Percentiles rank a stretch among this genome's conserved stretches.
Conservation (phyloP, 1,284 basidiomycete species). For the Ustilago trichophora region DNA sequence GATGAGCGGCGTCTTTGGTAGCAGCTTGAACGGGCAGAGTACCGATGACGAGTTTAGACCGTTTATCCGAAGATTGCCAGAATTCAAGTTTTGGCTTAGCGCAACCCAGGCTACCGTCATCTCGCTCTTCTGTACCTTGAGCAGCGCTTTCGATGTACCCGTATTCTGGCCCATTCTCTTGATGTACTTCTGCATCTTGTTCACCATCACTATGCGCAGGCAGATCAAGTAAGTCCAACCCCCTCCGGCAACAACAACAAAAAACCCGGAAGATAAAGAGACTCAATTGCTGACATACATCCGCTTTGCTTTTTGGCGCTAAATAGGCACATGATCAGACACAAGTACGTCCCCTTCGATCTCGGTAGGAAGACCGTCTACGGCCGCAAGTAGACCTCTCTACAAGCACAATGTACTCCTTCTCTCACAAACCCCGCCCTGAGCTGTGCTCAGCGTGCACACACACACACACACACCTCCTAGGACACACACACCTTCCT, state of each 20-base stretch:
- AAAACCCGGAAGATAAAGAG: no score
- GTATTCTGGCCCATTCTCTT: constrained; percentile 98
- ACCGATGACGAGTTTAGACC: constrained; percentile 70
- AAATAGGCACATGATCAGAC: constrained; percentile 95
- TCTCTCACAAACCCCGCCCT: neutral
- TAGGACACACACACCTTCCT: no score
- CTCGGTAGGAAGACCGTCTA: constrained; percentile 78
- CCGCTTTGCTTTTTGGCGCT: constrained; percentile 1
- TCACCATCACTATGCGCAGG: constrained; percentile 67
- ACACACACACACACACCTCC: constrained; percentile 1
- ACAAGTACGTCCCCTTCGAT: constrained; percentile 87
- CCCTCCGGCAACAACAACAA: no score
- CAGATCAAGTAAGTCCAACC: constrained; percentile 66
- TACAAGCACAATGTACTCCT: neutral
- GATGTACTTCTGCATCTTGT: constrained; percentile 73
- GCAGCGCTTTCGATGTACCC: constrained; percentile 81
- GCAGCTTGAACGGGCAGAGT: constrained; percentile 68
- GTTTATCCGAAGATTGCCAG: constrained; percentile 92
- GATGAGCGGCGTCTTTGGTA: constrained; percentile 64
- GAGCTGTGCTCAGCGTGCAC: neutral
- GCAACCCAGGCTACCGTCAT: constrained; percentile 87
- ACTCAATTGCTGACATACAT: neutral
- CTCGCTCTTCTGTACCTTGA: constrained; percentile 71
- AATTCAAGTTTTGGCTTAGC: constrained; percentile 91
- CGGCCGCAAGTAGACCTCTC: constrained; percentile 40